These are phyloP conservation scores for Apiotrichum montevideense DNA, from an alignment of 1,284 basidiomycete species.

Conservation along the genomic window DNA sequence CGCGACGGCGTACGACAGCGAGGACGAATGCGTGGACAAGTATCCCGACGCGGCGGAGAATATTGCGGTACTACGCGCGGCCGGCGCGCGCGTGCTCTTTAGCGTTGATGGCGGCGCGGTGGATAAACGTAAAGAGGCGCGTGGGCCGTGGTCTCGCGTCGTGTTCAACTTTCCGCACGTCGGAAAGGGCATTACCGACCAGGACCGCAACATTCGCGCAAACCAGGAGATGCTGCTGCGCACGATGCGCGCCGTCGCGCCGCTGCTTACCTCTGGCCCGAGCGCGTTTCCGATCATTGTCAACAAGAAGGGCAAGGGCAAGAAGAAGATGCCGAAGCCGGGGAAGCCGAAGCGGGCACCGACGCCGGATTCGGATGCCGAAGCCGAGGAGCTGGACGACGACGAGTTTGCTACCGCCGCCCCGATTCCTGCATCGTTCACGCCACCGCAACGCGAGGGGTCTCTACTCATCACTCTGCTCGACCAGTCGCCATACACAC, in stretches of 20 bases:
- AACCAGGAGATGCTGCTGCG: slow-evolving; percentile 85
- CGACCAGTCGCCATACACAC: slow-evolving; percentile 79
- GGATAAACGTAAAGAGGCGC: slow-evolving; percentile 48
- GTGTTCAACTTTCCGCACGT: slow-evolving; percentile 97
- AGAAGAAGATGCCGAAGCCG: slow-evolving; percentile 1
- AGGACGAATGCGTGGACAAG: slow-evolving; percentile 70
- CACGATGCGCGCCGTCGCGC: slow-evolving; percentile 69
- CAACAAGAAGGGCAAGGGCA: slow-evolving; percentile 6
- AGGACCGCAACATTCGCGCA: slow-evolving; percentile 84
- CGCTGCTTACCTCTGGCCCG: slow-evolving; percentile 58
- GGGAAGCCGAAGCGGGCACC: slow-evolving; percentile 8
- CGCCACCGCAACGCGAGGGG: slow-evolving; percentile 45
- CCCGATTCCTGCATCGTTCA: slow-evolving; percentile 24
- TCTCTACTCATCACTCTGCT: slow-evolving; percentile 75
- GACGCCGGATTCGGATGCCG: slow-evolving; percentile 8
- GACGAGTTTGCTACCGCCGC: slow-evolving; percentile 20
- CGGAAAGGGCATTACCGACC: slow-evolving; percentile 87
- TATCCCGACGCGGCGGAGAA: slow-evolving; percentile 72
- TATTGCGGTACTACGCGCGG: slow-evolving; percentile 55
- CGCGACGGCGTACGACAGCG: slow-evolving; percentile 81
- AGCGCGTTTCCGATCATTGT: slow-evolving; percentile 18
- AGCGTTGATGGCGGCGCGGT: slow-evolving; percentile 76
- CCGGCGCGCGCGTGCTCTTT: slow-evolving; percentile 71
- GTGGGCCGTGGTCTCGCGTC: slow-evolving; percentile 59
- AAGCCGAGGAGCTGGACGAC: slow-evolving; percentile 3